Percentiles rank a stretch among this genome's conserved stretches.
phyloP scores from a whole-genome alignment of 1,139 yeast genomes.

The Kluyveromyces sp. region DNA sequence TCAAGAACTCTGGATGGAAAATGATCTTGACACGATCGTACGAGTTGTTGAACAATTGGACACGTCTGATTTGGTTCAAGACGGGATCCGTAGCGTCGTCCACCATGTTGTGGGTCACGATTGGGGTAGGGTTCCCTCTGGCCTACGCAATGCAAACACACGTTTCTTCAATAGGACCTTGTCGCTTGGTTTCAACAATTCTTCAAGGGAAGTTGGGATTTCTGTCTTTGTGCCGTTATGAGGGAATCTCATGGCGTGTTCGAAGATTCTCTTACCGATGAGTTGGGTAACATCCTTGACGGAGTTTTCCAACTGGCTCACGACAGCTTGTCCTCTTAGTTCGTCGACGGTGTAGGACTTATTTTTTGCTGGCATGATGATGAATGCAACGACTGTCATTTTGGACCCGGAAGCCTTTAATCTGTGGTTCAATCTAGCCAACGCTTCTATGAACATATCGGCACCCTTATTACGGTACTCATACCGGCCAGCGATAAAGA shows the following conservation, averaged over 20 bases:
- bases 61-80: slow-evolving; percentile 84
- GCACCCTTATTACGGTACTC: slow-evolving; percentile 97
- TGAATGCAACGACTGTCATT: slow-evolving; percentile 94
- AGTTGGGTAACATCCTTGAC: slow-evolving; percentile 82
- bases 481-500: slow-evolving; percentile 95
- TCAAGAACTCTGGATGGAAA: slow-evolving; percentile 95
- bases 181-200: slow-evolving; percentile 80
- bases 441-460: slow-evolving; percentile 86
- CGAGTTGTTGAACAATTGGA: slow-evolving; percentile 81
- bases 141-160: slow-evolving; percentile 82
- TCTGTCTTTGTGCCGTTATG: slow-evolving; percentile 45
- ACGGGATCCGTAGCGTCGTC: slow-evolving; percentile 91
- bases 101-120: slow-evolving; percentile 95
- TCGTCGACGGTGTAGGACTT: slow-evolving; percentile 94
- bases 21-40: slow-evolving; percentile 90
- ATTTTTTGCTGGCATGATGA: slow-evolving; percentile 95
- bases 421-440: slow-evolving; percentile 85
- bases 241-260: slow-evolving; percentile 80
- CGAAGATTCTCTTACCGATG: slow-evolving; percentile 83
- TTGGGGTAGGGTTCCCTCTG: slow-evolving; percentile 82
- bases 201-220: slow-evolving; percentile 58
- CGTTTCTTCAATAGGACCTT: slow-evolving; percentile 85
- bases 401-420: slow-evolving; percentile 76
- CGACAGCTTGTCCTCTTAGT: slow-evolving; percentile 91
- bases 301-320: slow-evolving; percentile 82